phyloP scores from a whole-genome alignment of 2,329 filamentous ascomycete species.

The Orbilia javanica region DNA sequence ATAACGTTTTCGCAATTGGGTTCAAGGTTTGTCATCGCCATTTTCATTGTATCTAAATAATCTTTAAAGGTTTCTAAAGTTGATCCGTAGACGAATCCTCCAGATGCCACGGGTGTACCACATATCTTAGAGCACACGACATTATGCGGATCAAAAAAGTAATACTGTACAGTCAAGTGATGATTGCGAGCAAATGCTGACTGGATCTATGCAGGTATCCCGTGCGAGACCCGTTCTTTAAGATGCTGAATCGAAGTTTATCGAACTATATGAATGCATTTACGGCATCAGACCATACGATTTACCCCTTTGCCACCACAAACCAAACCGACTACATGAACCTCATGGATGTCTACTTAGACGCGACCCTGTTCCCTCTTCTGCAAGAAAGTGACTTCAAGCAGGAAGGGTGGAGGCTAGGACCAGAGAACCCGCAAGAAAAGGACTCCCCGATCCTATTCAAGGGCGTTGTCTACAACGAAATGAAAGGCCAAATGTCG shows the following conservation, averaged over 20 bases:
- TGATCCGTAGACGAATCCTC: constrained; percentile 79
- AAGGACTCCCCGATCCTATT: constrained; percentile 78
- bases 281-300: constrained; percentile 94
- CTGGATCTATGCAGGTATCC: constrained; percentile 75
- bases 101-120: constrained; percentile 93
- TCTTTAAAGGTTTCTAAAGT: constrained; percentile 54
- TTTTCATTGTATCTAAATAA: constrained; percentile 12
- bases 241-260: constrained; percentile 97
- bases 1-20: constrained; percentile 99
- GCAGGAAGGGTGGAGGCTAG: constrained; percentile 96
- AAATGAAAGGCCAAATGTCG: constrained; percentile 99
- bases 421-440: constrained; percentile 82
- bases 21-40: constrained; percentile 75
- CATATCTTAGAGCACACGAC: constrained; percentile 99
- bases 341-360: constrained; percentile 94
- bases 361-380: constrained; percentile 90
- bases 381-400: constrained; percentile 92
- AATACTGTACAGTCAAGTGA: constrained; percentile 63
- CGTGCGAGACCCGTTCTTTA: constrained; percentile 99
- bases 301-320: constrained; percentile 97
- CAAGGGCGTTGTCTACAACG: constrained; percentile 98
- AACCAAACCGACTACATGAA: constrained; percentile 96
- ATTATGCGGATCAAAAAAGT: constrained; percentile 94
- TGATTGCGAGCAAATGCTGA: background rate
- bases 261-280: constrained; percentile 99